phyloP scores from a whole-genome alignment of 1,284 basidiomycete species.

The Dichomitus squalens region DNA sequence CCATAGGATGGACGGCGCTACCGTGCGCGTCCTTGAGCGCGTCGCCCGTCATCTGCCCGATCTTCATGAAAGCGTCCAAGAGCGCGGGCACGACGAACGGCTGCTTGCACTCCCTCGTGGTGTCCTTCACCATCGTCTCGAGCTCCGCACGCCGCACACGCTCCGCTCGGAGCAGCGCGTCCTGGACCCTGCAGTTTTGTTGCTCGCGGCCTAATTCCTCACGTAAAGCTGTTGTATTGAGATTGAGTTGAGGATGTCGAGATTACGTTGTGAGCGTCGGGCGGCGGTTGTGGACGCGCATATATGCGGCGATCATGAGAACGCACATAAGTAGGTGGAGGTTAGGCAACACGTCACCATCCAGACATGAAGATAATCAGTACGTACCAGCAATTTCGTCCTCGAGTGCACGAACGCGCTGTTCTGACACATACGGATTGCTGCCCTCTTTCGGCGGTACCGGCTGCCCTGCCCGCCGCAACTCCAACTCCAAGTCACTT shows the following conservation, averaged over 20 bases:
- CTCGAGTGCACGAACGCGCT: constrained; percentile 13
- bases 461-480: constrained; percentile 26
- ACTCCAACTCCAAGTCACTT: constrained; percentile 31
- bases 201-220: constrained; percentile 18
- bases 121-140: constrained; percentile 40
- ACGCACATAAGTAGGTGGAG: background rate
- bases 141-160: constrained; percentile 34
- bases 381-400: constrained; percentile 22
- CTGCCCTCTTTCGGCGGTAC: constrained; percentile 16
- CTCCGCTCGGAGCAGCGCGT: constrained; percentile 36
- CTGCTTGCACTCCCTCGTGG: constrained; percentile 41
- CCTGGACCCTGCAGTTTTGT: constrained; percentile 24
- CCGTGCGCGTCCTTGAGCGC: constrained; percentile 14
- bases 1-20: constrained; percentile 11
- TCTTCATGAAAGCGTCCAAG: constrained; percentile 44
- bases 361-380: background rate
- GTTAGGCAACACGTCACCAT: background rate
- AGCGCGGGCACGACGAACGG: constrained; percentile 54
- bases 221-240: constrained; percentile 17
- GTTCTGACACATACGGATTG: constrained; percentile 9
- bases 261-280: background rate
- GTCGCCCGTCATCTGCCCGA: constrained; percentile 31
- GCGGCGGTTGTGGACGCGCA: background rate
- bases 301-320: background rate
- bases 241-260: no score